A percentile compares a stretch with the other conserved stretches of the same genome.
Evolutionary conservation across 768 basidiomycete genomes (phyloP).

Genomic region (Tubosaeta sp.): DNA sequence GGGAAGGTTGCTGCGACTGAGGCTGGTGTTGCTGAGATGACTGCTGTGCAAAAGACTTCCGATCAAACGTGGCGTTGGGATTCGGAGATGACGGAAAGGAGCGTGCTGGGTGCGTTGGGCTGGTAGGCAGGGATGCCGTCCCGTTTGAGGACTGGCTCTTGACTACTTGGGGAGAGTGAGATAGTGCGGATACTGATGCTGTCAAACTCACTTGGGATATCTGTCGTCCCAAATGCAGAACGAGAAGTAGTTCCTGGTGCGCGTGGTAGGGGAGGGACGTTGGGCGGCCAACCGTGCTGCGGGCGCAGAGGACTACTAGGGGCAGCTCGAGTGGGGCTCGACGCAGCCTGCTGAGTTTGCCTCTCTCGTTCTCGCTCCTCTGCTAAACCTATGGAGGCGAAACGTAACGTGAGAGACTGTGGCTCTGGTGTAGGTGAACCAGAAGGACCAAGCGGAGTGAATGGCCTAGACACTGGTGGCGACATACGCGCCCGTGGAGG

Average conservation of each 20-base stretch:
- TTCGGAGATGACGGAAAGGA: constrained; percentile 20
- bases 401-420: constrained; percentile 31
- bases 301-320: constrained; percentile 8
- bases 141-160: constrained; percentile 10
- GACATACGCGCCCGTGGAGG: constrained; percentile 4
- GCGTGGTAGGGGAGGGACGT: constrained; percentile 29
- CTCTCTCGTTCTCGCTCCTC: constrained; percentile 19
- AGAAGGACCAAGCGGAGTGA: constrained; percentile 1
- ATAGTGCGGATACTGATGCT: neutral
- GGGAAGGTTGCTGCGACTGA: constrained; percentile 13
- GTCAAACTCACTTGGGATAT: constrained; percentile 12
- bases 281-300: constrained; percentile 19
- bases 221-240: constrained; percentile 10
- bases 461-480: constrained; percentile 7
- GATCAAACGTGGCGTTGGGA: constrained; percentile 18
- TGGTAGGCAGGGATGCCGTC: constrained; percentile 20
- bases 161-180: constrained; percentile 9
- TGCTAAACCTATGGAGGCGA: constrained; percentile 26
- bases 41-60: constrained; percentile 15
- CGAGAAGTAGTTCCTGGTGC: constrained; percentile 15
- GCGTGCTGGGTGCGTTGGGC: constrained; percentile 13
- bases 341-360: constrained; percentile 7
- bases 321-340: constrained; percentile 8
- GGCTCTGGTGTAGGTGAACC: constrained; percentile 8
- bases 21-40: constrained; percentile 9